Evolutionary conservation across 129 eudicot species (phyloP).

Genomic region (Centella asiatica): DNA sequence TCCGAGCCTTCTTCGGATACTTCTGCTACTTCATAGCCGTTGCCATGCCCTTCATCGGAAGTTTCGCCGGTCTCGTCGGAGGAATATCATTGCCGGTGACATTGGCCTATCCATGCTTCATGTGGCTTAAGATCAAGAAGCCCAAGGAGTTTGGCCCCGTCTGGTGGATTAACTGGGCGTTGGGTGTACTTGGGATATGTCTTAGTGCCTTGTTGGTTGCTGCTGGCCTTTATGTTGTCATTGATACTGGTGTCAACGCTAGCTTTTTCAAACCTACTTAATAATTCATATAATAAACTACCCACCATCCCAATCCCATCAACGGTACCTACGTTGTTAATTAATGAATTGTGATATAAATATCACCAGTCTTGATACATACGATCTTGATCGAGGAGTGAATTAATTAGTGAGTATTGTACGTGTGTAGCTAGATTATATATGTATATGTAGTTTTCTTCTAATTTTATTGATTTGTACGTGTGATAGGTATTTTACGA

Average conservation of each 20-base stretch:
- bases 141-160: slow-evolving; percentile 26
- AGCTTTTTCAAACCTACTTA: slow-evolving; percentile 9
- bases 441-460: too few species aligned
- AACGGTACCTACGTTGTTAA: too few species aligned
- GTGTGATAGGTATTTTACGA: too few species aligned
- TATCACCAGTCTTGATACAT: too few species aligned
- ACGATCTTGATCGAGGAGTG: too few species aligned
- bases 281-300: background rate
- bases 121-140: slow-evolving; percentile 50
- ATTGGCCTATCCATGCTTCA: slow-evolving; percentile 47
- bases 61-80: slow-evolving; percentile 46
- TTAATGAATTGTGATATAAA: too few species aligned
- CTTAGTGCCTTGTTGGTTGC: slow-evolving; percentile 38
- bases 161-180: slow-evolving; percentile 53
- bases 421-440: too few species aligned
- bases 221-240: slow-evolving; percentile 44
- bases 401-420: too few species aligned
- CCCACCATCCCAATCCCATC: too few species aligned
- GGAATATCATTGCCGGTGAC: slow-evolving; percentile 42
- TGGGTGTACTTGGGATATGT: slow-evolving; percentile 35
- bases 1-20: slow-evolving; percentile 37
- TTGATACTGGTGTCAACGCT: slow-evolving; percentile 30
- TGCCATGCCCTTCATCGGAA: slow-evolving; percentile 37
- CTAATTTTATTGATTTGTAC: too few species aligned
- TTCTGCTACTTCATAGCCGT: slow-evolving; percentile 36